Evolutionary conservation across 371 early-diverging fungal genomes (phyloP).

Genomic region (Mucor ambiguus): DNA sequence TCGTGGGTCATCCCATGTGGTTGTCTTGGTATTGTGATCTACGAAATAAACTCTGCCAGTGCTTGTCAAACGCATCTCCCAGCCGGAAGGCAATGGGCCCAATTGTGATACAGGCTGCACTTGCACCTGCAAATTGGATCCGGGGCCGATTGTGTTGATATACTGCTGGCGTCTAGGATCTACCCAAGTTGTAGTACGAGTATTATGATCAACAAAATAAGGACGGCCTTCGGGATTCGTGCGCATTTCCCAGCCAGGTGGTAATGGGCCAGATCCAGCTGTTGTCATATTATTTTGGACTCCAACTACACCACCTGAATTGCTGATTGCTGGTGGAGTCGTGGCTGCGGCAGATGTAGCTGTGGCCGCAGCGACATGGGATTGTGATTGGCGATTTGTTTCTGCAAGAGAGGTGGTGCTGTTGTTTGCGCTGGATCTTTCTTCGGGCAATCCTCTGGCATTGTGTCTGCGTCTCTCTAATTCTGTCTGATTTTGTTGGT

Average conservation of each 20-base stretch:
- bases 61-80: conserved; percentile 96
- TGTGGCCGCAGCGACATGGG: background rate
- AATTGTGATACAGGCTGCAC: conserved; percentile 80
- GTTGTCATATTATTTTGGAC: conserved; percentile 61
- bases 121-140: conserved; percentile 61
- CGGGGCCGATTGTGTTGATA: conserved; percentile 57
- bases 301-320: conserved; percentile 6
- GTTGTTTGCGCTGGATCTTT: conserved; percentile 28
- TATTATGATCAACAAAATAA: conserved; percentile 99
- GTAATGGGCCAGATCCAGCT: conserved; percentile 83
- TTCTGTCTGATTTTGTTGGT: conserved; percentile 66
- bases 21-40: conserved; percentile 91
- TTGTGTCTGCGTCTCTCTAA: conserved; percentile 76
- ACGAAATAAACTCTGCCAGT: conserved; percentile 94
- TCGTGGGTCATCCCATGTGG: conserved; percentile 97
- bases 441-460: conserved; percentile 82
- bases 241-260: conserved; percentile 93
- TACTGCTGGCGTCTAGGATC: conserved; percentile 83
- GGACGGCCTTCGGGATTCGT: conserved; percentile 90
- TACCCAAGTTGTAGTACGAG: conserved; percentile 96
- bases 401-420: conserved; percentile 12
- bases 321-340: background rate
- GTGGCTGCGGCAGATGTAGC: background rate
- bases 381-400: background rate
- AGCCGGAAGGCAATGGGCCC: conserved; percentile 92